phyloP scores from a whole-genome alignment of 345 rosid species.

The Acer saccharum region DNA sequence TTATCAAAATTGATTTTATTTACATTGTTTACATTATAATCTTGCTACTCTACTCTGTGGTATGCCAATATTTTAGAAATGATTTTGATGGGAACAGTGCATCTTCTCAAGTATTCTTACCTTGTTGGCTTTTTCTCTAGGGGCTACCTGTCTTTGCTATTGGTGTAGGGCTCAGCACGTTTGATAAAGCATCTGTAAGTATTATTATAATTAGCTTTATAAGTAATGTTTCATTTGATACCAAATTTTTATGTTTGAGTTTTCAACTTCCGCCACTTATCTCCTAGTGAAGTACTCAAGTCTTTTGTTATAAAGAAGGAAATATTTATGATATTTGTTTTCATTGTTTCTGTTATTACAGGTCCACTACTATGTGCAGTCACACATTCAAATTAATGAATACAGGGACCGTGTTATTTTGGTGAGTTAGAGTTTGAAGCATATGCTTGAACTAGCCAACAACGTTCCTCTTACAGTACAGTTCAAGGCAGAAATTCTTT shows the following conservation, averaged over 20 bases:
- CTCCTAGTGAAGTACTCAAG: neutral
- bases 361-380: constrained; percentile 91
- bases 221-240: neutral
- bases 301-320: neutral
- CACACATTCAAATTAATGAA: constrained; percentile 97
- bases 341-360: constrained; percentile 30
- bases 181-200: constrained; percentile 95
- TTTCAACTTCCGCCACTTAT: neutral
- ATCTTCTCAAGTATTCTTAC: constrained; percentile 13
- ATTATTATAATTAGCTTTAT: constrained; percentile 3
- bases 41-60: neutral
- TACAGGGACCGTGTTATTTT: constrained; percentile 80
- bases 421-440: constrained; percentile 49
- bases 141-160: constrained; percentile 86
- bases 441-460: neutral
- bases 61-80: neutral
- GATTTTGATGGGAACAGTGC: neutral
- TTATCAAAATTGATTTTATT: constrained; percentile 7
- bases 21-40: neutral
- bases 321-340: constrained; percentile 15
- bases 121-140: constrained; percentile 40
- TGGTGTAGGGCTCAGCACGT: constrained; percentile 86
- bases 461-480: neutral
- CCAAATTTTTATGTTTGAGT: neutral
- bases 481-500: neutral